Evolutionary conservation across 805 yeast species (phyloP), one percentile per base, ranked within the genome.

Genomic region (Metschnikowia similis): DNA sequence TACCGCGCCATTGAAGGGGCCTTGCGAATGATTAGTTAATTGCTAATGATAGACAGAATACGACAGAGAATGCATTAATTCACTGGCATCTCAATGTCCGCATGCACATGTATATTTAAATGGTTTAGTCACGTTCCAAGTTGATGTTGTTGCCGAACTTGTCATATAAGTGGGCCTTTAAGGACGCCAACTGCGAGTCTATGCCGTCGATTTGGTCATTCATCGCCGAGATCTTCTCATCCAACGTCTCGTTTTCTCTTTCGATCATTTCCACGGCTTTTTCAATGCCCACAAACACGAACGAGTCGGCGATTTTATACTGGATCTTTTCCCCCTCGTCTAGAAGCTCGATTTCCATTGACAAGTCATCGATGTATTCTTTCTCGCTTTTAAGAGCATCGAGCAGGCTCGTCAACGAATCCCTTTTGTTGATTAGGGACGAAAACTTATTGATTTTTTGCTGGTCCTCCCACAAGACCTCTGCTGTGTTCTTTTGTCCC

Each of bases 71-170:
- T 21, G 21, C 21, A 21, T 21, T 4, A 21, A 21, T 21, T 3
- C 21, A 21, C 21, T 1, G 21, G 21, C 21, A 21, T 21, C 21
- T 21, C 21, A 21, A 21, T 21, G 21, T 21, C 21, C 3, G 21
- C 21, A 21, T 31, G 34, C n/a, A 31, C 34, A 9, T 9, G 13
- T 31, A 11, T 31, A 31, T 31, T 31, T 13, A n/a, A 6, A 32
- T 32, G 35, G 13, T 17, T 32, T 32, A 41, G 30, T 41, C 45
- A 41, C 83, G 72, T 64, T 92, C 99, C 43, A 92, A 71, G 64
- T 91, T 91, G 63, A 92, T 94, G 51, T 89, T 83, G 58, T 80
- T 81, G 27, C 98, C 99, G 63, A 92, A 94, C 66, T 87, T 89
- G 14, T 88, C 89, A 62, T 92, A 94, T 49, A 92, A 72, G n/a